Evolutionary conservation across 106 monocot species (phyloP).

Genomic region (Iris macrosiphon): DNA sequence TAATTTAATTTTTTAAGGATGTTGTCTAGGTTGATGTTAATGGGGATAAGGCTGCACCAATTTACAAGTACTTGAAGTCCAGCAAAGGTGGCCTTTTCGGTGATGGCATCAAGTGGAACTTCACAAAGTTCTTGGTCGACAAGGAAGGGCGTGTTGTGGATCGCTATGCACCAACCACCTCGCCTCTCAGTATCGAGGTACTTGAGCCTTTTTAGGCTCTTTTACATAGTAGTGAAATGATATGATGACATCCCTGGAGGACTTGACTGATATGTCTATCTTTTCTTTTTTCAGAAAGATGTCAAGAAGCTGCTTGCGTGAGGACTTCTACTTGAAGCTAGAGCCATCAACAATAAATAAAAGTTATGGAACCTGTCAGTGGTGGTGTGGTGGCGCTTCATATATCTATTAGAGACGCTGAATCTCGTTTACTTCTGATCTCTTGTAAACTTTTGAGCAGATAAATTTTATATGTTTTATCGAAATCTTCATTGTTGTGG

Average conservation of each 20-base stretch:
- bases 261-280: not conserved
- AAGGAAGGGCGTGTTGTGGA: constrained; percentile 84
- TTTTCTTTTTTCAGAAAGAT: constrained; percentile 53
- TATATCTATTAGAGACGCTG: too few species aligned
- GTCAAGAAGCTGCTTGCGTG: constrained; percentile 88
- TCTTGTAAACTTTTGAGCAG: too few species aligned
- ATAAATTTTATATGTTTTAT: too few species aligned
- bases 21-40: constrained; percentile 76
- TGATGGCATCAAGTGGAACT: constrained; percentile 93
- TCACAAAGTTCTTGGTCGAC: constrained; percentile 92
- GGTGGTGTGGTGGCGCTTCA: too few species aligned
- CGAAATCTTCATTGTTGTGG: too few species aligned
- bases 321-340: too few species aligned
- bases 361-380: too few species aligned
- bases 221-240: not conserved
- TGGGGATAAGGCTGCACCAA: constrained; percentile 59
- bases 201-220: not conserved
- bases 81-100: constrained; percentile 78
- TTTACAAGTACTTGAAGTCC: constrained; percentile 88
- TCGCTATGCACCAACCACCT: constrained; percentile 85
- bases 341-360: too few species aligned
- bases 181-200: constrained; percentile 84
- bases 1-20: too few species aligned
- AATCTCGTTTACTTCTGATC: too few species aligned
- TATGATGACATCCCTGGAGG: not conserved